These are phyloP conservation scores for Teunomyces kruisii DNA, from an alignment of 805 yeast genomes.

Conservation along the genomic window DNA sequence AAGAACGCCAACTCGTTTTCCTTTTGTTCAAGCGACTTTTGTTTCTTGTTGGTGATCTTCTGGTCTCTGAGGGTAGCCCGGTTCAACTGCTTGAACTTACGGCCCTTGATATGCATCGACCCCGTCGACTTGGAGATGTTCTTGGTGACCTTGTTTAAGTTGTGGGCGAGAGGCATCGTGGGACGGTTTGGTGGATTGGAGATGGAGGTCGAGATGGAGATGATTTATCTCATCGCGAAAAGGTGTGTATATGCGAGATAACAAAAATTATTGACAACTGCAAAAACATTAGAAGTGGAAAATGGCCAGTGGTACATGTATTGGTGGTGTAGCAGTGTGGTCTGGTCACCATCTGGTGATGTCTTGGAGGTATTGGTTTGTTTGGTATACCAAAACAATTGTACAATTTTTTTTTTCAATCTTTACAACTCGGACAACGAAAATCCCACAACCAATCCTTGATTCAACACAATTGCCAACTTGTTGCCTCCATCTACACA, in stretches of 20 bases:
- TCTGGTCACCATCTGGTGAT: too few species aligned
- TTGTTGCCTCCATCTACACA: too few species aligned
- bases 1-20: slow-evolving; percentile 60
- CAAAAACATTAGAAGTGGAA: neutral
- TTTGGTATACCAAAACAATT: too few species aligned
- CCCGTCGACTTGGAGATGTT: slow-evolving; percentile 54
- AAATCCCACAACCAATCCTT: too few species aligned
- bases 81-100: slow-evolving; percentile 80
- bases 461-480: too few species aligned
- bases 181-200: slow-evolving; percentile 4
- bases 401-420: too few species aligned
- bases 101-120: slow-evolving; percentile 79
- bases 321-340: too few species aligned
- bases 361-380: too few species aligned
- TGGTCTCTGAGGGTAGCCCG: slow-evolving; percentile 85
- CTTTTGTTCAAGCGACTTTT: slow-evolving; percentile 56
- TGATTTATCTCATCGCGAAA: neutral
- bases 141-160: slow-evolving; percentile 63
- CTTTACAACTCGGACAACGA: too few species aligned
- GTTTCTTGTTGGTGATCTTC: slow-evolving; percentile 61
- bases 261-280: neutral
- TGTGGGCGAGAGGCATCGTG: slow-evolving; percentile 68
- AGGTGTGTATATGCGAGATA: neutral
- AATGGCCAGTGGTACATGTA: neutral
- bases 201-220: neutral